A percentile compares a stretch with the other conserved stretches of the same genome.
These are phyloP conservation scores for Peniophora sp. DNA, from an alignment of 1,284 basidiomycete genomes.

Conservation along the genomic window DNA sequence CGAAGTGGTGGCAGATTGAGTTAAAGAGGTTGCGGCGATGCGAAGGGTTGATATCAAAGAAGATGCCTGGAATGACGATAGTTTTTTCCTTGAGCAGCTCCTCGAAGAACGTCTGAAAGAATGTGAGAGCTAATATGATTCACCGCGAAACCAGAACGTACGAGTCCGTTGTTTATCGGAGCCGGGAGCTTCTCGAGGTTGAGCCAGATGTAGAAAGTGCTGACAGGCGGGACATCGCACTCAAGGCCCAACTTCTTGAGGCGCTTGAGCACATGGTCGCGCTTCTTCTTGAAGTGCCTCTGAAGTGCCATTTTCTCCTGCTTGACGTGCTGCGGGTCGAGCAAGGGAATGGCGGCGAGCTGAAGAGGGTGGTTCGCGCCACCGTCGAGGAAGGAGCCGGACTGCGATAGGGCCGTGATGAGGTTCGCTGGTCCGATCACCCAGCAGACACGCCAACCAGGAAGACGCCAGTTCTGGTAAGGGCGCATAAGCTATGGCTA, in stretches of 20 bases:
- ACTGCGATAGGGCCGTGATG: conserved; percentile 80
- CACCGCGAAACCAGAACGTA: conserved; percentile 25
- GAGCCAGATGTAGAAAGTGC: conserved; percentile 90
- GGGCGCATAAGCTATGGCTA: background rate
- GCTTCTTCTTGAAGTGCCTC: conserved; percentile 84
- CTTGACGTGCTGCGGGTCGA: conserved; percentile 63
- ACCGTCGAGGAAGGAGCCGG: conserved; percentile 84
- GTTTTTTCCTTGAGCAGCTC: conserved; percentile 87
- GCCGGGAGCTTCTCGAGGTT: conserved; percentile 70
- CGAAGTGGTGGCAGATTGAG: conserved; percentile 87
- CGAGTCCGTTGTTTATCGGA: conserved; percentile 84
- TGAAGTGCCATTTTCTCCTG: conserved; percentile 79
- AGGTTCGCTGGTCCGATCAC: conserved; percentile 91
- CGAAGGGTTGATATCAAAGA: conserved; percentile 87
- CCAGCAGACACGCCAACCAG: conserved; percentile 94
- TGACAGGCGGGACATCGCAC: conserved; percentile 66
- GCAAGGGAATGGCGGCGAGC: conserved; percentile 74
- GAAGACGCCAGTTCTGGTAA: conserved; percentile 76
- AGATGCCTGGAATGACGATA: conserved; percentile 85
- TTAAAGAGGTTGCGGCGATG: conserved; percentile 82
- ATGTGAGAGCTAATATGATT: background rate
- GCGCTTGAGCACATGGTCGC: conserved; percentile 83
- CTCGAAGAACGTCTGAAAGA: conserved; percentile 80
- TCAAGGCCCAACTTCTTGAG: conserved; percentile 72
- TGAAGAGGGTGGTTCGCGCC: conserved; percentile 89